A percentile compares a stretch with the other conserved stretches of the same genome.
These are phyloP conservation scores for Wickerhamiella bombiphila DNA, from an alignment of 805 yeast species.

Conservation along the genomic window DNA sequence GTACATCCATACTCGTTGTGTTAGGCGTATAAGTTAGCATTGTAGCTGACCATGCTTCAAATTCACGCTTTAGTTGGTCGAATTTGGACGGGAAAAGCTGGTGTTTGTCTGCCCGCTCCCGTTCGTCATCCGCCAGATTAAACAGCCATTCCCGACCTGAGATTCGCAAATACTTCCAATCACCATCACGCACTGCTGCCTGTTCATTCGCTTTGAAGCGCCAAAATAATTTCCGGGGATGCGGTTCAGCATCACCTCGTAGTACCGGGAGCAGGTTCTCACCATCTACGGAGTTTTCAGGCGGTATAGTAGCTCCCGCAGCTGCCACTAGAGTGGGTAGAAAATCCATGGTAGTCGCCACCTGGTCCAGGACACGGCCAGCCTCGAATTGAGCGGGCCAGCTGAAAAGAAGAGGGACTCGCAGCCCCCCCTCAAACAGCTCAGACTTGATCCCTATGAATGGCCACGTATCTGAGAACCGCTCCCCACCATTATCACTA, in stretches of 20 bases:
- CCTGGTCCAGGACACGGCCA: conserved; percentile 24
- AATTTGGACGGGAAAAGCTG: conserved; percentile 26
- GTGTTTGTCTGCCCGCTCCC: conserved; percentile 36
- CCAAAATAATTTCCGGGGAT: conserved; percentile 16
- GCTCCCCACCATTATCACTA: conserved; percentile 56
- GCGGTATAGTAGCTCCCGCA: conserved; percentile 33
- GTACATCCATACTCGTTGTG: background rate
- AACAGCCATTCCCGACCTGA: conserved; percentile 17
- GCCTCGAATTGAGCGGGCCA: conserved; percentile 26
- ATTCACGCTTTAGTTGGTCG: conserved; percentile 31
- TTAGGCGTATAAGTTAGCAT: conserved; percentile 10
- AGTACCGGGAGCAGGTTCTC: conserved; percentile 24
- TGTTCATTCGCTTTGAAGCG: conserved; percentile 15
- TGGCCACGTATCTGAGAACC: conserved; percentile 44
- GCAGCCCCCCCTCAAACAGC: conserved; percentile 47
- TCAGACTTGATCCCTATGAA: conserved; percentile 37
- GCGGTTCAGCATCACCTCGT: conserved; percentile 18
- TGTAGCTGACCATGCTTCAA: conserved; percentile 28
- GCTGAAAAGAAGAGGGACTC: conserved; percentile 39
- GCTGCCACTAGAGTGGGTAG: conserved; percentile 32
- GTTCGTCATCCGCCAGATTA: conserved; percentile 30
- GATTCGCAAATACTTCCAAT: conserved; percentile 15
- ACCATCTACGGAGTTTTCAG: conserved; percentile 39
- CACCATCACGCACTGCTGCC: conserved; percentile 14
- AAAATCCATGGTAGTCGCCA: conserved; percentile 46